Evolutionary conservation across 2,329 filamentous ascomycete genomes (phyloP), one percentile per base, ranked within the genome.

Genomic region (Cytospora mali): DNA sequence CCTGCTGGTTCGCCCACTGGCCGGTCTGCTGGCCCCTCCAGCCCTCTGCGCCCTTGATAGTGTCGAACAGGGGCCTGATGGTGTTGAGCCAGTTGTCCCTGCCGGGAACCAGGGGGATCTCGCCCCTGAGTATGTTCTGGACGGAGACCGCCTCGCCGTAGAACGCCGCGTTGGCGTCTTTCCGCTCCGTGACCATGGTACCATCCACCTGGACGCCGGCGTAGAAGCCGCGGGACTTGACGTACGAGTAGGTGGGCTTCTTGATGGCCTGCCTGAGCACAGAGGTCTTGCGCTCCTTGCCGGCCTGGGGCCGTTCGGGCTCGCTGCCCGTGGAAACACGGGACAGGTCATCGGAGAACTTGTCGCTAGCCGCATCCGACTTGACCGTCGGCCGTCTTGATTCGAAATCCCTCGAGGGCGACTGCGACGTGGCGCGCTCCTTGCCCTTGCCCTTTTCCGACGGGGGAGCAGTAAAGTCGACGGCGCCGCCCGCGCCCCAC

Each of bases 181-280:
- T 88, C 56, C 93, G 86, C 75, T 96, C 91, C 28, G 94, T 90
- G 55, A 97, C 83, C 13, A 96, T 85, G 0, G 92, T 96, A 28
- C 93, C 93, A 71, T 97, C 93, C 35, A 96, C 83, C 70, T 93
- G 90, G 1, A 96, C 84, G 31, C 92, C 92, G 1, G 91, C 93
- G 71, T 96, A 97, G 68, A 97, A 87, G 5, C 93, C 93, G 58
- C 92, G 86, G 54, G 89, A 93, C 78, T 96, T 97, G 76, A 97
- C 86, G 73, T 97, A 97, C 2, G 79, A 80, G 62, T 82, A 83
- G n/a, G 82, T 80, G 3, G 81, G 80, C 68, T 75, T 75, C 62
- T 70, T 68, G 61, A 75, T 67, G 16, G 67, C 68, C 59, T 74
- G 68, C 29, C 67, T 67, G 39, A 74, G 64, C 6, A 69, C 67